Evolutionary conservation across 2,329 filamentous ascomycete genomes (phyloP), one percentile per base, ranked within the genome.

Genomic region (Pseudogymnoascus sp.): DNA sequence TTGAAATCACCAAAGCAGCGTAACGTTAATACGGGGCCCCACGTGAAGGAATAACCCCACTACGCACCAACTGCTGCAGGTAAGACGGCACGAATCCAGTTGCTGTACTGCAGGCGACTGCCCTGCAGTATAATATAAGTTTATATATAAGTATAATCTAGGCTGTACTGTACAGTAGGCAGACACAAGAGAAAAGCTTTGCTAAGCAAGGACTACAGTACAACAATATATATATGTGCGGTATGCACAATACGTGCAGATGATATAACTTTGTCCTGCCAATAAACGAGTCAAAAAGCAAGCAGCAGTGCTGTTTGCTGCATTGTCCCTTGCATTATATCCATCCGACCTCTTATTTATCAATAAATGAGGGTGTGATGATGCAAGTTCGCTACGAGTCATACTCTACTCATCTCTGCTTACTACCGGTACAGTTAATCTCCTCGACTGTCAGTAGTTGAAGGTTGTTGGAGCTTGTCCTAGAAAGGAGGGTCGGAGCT

Each of bases 401-500:
- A 52, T 52, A 52, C 41, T 30, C 10, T 7, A 1, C 30, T 37
- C 34, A 15, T 19, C 15, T 45, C 39, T 45, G 21, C 39, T 26
- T 39, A 39, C 34, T 7, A n/a, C 33, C n/a, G n/a, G n/a, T 30
- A 10, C 28, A 3, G 8, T 10, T n/a, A n/a, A n/a, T n/a, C n/a
- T n/a, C n/a, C n/a, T n/a, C n/a, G n/a, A 7, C 8, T 30, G 1
- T 30, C 28, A 4, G 34, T 15, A 10, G 34, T 35, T 35, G 9
- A 18, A 18, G 41, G 23, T 30, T 52, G 41, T 28, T 52, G 26
- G 45, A 52, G 45, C 45, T 52, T 52, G 45, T 52, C 45, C 45
- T 10, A 52, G 26, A 52, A 52, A 52, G 45, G 45, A 30, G 45
- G 45, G 45, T 52, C 45, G 26, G 26, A 30, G 45, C 45, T 52